These are phyloP conservation scores for Coix lacrymajobi DNA, from an alignment of 176 grass and related monocot genomes.

Conservation along the genomic window DNA sequence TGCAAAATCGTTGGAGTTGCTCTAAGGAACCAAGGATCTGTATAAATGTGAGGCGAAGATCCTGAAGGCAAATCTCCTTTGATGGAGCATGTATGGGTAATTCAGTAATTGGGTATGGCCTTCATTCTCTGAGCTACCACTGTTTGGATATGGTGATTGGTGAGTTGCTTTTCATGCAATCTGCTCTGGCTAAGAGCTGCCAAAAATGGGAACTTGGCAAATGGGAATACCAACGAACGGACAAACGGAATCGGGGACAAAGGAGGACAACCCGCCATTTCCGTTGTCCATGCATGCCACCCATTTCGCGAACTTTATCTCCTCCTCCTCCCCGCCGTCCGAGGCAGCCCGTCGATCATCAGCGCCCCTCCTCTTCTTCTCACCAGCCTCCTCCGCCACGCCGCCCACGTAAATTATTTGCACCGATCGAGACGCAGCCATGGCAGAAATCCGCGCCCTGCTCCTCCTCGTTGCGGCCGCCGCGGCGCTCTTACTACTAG, in stretches of 20 bases:
- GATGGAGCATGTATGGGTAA: too few species aligned
- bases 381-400: neutral
- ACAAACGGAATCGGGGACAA: neutral
- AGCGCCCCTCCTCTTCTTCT: neutral
- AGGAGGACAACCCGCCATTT: conserved; percentile 10
- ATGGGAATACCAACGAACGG: neutral
- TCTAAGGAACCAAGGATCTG: too few species aligned
- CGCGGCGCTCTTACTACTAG: neutral
- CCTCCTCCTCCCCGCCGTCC: neutral
- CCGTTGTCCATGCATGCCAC: neutral
- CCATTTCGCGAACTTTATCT: conserved; percentile 26
- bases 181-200: neutral
- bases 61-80: too few species aligned
- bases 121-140: too few species aligned
- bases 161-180: neutral
- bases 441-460: conserved; percentile 13
- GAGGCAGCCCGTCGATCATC: neutral
- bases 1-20: too few species aligned
- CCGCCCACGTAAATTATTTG: neutral
- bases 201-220: conserved; percentile 11
- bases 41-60: too few species aligned
- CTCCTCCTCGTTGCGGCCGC: conserved; percentile 4
- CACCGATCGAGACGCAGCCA: conserved; percentile 1
- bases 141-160: too few species aligned
- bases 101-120: too few species aligned